Percentiles rank a stretch among this genome's conserved stretches.
Evolutionary conservation across 306 rosid genomes (phyloP).

Genomic region (Vigna hirtella): DNA sequence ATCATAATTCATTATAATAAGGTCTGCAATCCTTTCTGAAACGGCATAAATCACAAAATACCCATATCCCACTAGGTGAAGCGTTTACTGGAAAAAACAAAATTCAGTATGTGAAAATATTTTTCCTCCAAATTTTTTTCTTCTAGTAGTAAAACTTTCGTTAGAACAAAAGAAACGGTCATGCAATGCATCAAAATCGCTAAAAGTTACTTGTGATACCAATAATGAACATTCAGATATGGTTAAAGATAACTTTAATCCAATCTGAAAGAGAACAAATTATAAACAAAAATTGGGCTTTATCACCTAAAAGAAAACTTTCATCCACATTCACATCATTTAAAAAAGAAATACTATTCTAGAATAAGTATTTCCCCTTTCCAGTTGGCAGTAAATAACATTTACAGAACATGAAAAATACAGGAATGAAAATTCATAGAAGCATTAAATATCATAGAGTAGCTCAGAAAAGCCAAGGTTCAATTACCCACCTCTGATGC

Average conservation of each 20-base stretch:
- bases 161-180: conserved; percentile 1
- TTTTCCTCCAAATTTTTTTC: background rate
- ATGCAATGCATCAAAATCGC: conserved; percentile 9
- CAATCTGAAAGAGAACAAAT: conserved; percentile 16
- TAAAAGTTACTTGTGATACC: conserved; percentile 21
- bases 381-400: background rate
- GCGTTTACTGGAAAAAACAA: background rate
- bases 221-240: conserved; percentile 35
- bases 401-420: background rate
- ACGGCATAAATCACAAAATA: background rate
- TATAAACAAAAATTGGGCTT: conserved; percentile 23
- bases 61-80: background rate
- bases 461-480: conserved; percentile 28
- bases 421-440: background rate
- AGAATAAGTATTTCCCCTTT: background rate
- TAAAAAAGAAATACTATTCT: conserved; percentile 16
- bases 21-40: conserved; percentile 27
- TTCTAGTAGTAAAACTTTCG: background rate
- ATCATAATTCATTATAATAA: conserved; percentile 29
- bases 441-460: conserved; percentile 8
- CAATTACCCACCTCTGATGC: conserved; percentile 40
- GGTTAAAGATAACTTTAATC: background rate
- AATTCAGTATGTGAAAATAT: background rate
- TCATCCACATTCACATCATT: conserved; percentile 30
- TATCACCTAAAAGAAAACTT: conserved; percentile 21